Conservation (phyloP, 306 rosid genomes). For the Dalbergia cultrata region DNA sequence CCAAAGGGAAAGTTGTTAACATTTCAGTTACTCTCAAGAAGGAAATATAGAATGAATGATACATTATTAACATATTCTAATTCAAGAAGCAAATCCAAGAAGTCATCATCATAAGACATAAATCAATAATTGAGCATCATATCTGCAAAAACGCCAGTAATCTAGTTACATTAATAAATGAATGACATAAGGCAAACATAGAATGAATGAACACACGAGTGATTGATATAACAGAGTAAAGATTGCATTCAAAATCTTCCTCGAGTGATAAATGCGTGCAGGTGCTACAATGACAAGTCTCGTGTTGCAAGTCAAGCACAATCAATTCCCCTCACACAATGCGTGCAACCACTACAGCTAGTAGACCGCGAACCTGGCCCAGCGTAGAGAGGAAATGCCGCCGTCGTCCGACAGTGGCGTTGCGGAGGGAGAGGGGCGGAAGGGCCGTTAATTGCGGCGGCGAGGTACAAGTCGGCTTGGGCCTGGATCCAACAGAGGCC, state of each 20-base stretch:
- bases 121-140: constrained; percentile 13
- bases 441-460: too few relatives aligned
- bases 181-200: neutral
- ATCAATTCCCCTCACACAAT: too few relatives aligned
- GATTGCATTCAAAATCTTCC: constrained; percentile 10
- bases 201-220: neutral
- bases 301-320: too few relatives aligned
- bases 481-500: too few relatives aligned
- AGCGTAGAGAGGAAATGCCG: too few relatives aligned
- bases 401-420: too few relatives aligned
- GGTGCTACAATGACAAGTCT: too few relatives aligned
- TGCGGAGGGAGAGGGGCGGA: too few relatives aligned
- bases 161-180: neutral
- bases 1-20: constrained; percentile 3
- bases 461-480: too few relatives aligned
- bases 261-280: neutral
- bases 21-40: neutral
- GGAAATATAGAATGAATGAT: neutral
- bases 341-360: too few relatives aligned
- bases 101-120: neutral
- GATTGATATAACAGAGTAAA: neutral
- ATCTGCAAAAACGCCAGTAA: constrained; percentile 8
- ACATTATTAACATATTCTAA: constrained; percentile 4
- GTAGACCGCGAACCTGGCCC: too few relatives aligned
- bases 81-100: neutral